Evolutionary conservation across 2,329 filamentous ascomycete genomes (phyloP), one percentile per base, ranked within the genome.

Genomic region (Colletotrichum lindemuthianum): DNA sequence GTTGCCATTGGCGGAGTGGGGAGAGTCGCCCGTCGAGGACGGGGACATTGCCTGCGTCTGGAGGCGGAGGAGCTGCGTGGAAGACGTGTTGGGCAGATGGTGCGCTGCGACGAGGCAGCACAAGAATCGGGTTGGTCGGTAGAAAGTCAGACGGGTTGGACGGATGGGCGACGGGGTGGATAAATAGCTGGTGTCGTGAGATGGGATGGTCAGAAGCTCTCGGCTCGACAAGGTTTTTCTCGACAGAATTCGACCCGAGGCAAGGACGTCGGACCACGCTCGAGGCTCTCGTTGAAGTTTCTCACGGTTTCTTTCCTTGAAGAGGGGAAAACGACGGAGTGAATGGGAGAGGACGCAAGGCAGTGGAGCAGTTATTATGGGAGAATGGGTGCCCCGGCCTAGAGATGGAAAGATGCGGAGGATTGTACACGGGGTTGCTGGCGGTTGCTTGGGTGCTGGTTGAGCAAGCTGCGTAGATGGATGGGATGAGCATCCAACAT

Each of bases 21-120:
- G 82, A 67, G 84, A 86, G 74, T 84, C 82, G 72, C 79, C 81
- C 69, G 81, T 84, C 71, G 82, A 85, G 41, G 82, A 85, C 72
- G 82, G 82, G 74, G 82, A 80, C 82, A 85, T 84, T 72, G 74
- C 77, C 71, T 72, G 70, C 53, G 68, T 66, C 41, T 69, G 71
- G 58, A 68, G 63, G 53, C 65, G 69, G 54, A 69, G 60, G 50
- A 69, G 67, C 39, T 68, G 59, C 36, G 71, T 68, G 57, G 68
- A 61, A 43, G 65, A 67, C 58, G 69, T 63, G 52, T 69, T 68
- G 63, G 59, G 68, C 66, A 52, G 64, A 40, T 32, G 49, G 49
- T 63, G 67, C 36, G 63, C 61, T 53, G 63, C 45, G 55, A 65
- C 45, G 51, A 43, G 51, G 68, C 63, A 63, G 63, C 49, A 47